phyloP scores from a whole-genome alignment of 768 basidiomycete genomes.

The Leccinum incarnatum region DNA sequence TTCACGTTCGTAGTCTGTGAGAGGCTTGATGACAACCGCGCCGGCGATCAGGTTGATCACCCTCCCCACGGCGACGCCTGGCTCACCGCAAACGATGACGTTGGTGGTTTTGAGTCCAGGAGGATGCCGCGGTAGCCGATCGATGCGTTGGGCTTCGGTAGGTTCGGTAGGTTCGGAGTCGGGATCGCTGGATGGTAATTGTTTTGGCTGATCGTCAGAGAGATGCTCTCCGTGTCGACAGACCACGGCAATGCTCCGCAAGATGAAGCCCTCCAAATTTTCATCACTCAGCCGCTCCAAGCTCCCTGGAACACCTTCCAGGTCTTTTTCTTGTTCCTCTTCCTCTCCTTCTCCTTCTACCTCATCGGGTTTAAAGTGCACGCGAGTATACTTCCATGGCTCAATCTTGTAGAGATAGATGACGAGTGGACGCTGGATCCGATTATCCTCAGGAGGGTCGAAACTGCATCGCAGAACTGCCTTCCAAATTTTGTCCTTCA shows the following conservation, averaged over 20 bases:
- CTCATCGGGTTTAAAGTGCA: conserved; percentile 6
- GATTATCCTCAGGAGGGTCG: conserved; percentile 6
- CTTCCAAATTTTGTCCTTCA: conserved; percentile 16
- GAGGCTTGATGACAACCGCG: conserved; percentile 17
- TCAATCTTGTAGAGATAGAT: conserved; percentile 22
- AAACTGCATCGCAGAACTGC: conserved; percentile 26
- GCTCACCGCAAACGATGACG: conserved; percentile 43
- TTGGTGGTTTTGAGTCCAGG: conserved; percentile 29
- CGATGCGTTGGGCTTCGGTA: conserved; percentile 19
- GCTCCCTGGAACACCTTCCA: conserved; percentile 14
- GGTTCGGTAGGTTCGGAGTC: conserved; percentile 1
- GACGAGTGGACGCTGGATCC: conserved; percentile 18
- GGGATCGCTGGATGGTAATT: neutral
- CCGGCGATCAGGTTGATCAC: conserved; percentile 29
- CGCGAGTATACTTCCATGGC: conserved; percentile 12
- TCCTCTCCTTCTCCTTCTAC: neutral
- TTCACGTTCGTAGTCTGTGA: conserved; percentile 28
- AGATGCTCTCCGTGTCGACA: neutral
- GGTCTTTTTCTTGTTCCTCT: neutral
- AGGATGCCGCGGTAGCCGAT: conserved; percentile 16
- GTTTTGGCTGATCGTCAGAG: neutral
- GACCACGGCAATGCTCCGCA: conserved; percentile 14
- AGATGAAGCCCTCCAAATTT: conserved; percentile 7
- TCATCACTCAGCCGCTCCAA: conserved; percentile 17
- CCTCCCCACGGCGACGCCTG: conserved; percentile 31